Evolutionary conservation across 768 basidiomycete genomes (phyloP), one percentile per base, ranked within the genome.

Genomic region (Suillus americanus): DNA sequence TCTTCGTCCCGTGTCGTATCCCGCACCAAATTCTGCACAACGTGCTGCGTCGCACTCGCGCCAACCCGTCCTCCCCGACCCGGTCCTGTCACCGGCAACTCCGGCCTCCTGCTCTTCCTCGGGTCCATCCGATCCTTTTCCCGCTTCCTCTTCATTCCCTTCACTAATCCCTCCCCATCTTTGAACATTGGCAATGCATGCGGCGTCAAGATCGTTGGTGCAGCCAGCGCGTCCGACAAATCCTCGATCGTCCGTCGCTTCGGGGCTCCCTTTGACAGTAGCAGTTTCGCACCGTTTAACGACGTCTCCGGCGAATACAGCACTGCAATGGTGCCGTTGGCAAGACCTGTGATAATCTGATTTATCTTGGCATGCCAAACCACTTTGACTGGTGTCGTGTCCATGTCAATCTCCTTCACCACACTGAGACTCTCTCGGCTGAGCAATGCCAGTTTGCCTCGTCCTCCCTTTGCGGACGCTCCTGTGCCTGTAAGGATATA

Each of bases 331-430:
- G 90, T 84, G 25, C 97, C 97, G 66, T 88, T 92, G 18, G 97
- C 91, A 54, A 95, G 83, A 3, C 95, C 92, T 45, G 92, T 84
- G 64, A 98, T 81, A 71, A 99, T 92, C 91, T 99, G 75, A 80
- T 99, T 99, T 82, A 99, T 99, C 78, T 92, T 94, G 7, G 93
- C 87, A 79, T 98, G 97, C 97, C 97, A 99, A 33, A 85, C 78
- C 3, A 98, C 92, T 72, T 89, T 91, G 63, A 99, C 92, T 12
- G 97, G 95, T 41, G 89, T 91, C 30, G 89, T 83, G 51, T 88
- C 89, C 70, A 92, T 85, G 63, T 83, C 85, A 51, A 94, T 69
- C 50, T 83, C 82, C 77, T 89, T 90, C 61, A 81, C 86, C 56
- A 89, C 83, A 65, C 89, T 88, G 51, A 97, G 78, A 45, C 82